phyloP scores from a whole-genome alignment of 2,329 filamentous ascomycete genomes.

The Trichoderma guizhouense region DNA sequence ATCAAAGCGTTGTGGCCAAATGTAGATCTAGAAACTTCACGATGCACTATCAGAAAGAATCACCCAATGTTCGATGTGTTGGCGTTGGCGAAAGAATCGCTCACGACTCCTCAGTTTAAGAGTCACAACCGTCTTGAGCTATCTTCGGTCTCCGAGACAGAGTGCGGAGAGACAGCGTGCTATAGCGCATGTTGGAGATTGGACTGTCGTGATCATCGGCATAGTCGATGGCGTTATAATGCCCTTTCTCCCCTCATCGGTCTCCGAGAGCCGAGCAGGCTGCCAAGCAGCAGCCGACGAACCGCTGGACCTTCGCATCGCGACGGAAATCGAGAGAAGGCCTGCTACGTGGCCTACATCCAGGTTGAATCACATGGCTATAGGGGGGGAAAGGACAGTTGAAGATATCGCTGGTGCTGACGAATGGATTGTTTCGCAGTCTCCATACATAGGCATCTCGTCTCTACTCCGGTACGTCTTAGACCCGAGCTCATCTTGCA shows the following conservation, averaged over 20 bases:
- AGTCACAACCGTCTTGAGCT: not conserved
- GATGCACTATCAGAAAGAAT: not conserved
- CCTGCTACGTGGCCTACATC: not conserved
- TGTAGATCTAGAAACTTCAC: not conserved
- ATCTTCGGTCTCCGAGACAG: not conserved
- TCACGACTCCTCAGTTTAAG: not conserved
- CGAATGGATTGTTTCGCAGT: not conserved
- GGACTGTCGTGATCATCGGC: not conserved
- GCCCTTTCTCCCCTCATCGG: constrained; percentile 8
- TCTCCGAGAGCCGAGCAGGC: constrained; percentile 8
- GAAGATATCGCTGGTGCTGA: not conserved
- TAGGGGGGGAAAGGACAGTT: not conserved
- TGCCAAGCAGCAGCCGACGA: not conserved
- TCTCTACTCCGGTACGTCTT: not conserved
- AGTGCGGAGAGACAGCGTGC: not conserved
- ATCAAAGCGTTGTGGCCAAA: not conserved
- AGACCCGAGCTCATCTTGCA: not conserved
- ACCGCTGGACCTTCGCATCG: not conserved
- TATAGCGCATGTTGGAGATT: not conserved
- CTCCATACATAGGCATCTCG: not conserved
- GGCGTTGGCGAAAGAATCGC: not conserved
- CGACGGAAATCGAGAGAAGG: not conserved
- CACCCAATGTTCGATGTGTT: not conserved
- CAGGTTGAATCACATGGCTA: not conserved
- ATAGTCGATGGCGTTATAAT: constrained; percentile 5